Conservation (phyloP, 2,329 filamentous ascomycete species). For the Macrophomina tecta region DNA sequence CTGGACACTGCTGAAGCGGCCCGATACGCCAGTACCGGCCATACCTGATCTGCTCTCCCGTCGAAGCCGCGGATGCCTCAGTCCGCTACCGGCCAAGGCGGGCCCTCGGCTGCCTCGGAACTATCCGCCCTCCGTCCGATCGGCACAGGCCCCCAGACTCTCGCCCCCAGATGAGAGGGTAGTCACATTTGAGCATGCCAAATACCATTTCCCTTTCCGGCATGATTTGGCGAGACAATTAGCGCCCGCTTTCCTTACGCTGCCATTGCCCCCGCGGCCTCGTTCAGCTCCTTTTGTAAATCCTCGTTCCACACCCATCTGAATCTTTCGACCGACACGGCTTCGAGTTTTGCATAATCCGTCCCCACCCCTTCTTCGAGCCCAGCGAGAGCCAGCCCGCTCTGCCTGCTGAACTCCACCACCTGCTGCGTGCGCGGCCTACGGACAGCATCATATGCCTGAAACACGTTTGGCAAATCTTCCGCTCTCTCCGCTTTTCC, state of each 20-base stretch:
- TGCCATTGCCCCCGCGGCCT: slow-evolving; percentile 32
- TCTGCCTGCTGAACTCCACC: slow-evolving; percentile 39
- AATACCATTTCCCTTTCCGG: neutral
- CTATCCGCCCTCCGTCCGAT: neutral
- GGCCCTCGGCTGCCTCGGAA: neutral
- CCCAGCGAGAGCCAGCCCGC: slow-evolving; percentile 36
- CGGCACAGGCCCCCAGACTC: neutral
- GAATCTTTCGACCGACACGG: slow-evolving; percentile 32
- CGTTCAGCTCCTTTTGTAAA: slow-evolving; percentile 34
- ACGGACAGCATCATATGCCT: slow-evolving; percentile 44
- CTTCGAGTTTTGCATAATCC: slow-evolving; percentile 32
- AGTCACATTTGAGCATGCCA: slow-evolving; percentile 9
- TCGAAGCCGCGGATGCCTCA: neutral
- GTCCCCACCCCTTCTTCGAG: slow-evolving; percentile 32
- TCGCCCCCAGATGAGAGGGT: neutral
- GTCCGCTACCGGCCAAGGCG: neutral
- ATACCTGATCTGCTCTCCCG: neutral
- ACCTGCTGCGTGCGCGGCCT: slow-evolving; percentile 39
- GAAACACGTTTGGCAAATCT: slow-evolving; percentile 41
- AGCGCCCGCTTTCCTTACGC: neutral
- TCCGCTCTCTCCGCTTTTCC: slow-evolving; percentile 25
- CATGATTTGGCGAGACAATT: neutral
- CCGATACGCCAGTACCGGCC: neutral
- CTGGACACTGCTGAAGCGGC: neutral
- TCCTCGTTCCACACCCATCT: slow-evolving; percentile 41